These are phyloP conservation scores for Pelargonium fulgidum DNA, from an alignment of 441 rosid species.

Conservation along the genomic window DNA sequence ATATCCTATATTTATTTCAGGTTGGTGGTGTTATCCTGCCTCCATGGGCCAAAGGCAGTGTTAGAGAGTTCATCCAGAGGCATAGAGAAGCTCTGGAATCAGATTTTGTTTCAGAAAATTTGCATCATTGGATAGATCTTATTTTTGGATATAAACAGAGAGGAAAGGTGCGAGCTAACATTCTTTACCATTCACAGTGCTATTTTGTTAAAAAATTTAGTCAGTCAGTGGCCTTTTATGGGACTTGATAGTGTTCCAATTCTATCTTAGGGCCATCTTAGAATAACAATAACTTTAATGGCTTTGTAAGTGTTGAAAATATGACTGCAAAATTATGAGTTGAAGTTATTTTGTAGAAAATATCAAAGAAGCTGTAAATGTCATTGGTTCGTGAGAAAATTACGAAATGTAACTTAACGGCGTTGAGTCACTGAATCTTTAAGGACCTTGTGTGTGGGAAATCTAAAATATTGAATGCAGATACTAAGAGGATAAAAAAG, in stretches of 20 bases:
- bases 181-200: constrained; percentile 12
- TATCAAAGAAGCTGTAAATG: no score
- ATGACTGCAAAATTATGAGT: no score
- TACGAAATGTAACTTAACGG: neutral
- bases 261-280: neutral
- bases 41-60: constrained; percentile 98
- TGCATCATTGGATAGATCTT: constrained; percentile 99
- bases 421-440: neutral
- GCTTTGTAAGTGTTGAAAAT: neutral
- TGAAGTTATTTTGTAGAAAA: no score
- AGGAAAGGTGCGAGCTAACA: constrained; percentile 66
- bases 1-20: constrained; percentile 33
- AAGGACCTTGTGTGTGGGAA: neutral
- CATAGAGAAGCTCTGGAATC: constrained; percentile 99
- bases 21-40: constrained; percentile 91
- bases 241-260: no score
- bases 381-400: no score
- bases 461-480: no score
- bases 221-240: neutral
- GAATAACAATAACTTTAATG: neutral
- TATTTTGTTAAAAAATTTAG: neutral
- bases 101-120: constrained; percentile 89
- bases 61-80: constrained; percentile 81
- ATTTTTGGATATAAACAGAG: constrained; percentile 97
- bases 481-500: no score